Base-by-base conservation (phyloP, 148 eudicot genomes). In the Nepenthes gracilis region DNA sequence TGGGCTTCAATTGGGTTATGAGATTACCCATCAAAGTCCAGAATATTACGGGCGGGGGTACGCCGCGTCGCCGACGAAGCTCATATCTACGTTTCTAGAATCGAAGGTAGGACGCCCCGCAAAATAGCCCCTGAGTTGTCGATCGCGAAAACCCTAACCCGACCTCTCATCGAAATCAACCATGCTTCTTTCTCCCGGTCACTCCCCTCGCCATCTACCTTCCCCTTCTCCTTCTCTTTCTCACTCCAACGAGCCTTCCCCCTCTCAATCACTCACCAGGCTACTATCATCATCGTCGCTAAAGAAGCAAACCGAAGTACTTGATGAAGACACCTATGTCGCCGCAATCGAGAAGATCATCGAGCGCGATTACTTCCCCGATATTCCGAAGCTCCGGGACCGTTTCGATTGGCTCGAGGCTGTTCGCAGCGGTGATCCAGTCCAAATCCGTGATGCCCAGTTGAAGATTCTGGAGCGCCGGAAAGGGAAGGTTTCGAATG, bases 381-480 rank as follows among this genome's bases (percentile, higher is more conserved):
- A 91, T 40, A 91, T 91, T n/a, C 88, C 96, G 4, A 87, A 87
- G 83, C 96, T 91, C 57, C 76, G 93, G 0, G 96, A 91, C 53
- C 96, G 96, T 2, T 86, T 91, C 43, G 97, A 91, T 68, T 91
- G 97, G 97, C 83, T 91, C 5, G 77, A 91, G 55, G 97, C 97
- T 0, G 70, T 85, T 2, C 78, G 83, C 8, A 61, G 80, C 45
- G 70, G 85, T 7, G 97, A 91, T 11, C 97, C 97, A 12, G 69
- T 87, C 1, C 80, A 60, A 2, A 87, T 91, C 33, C 85, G 97
- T 0, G 97, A 91, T 43, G 97, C 97, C 43, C 97, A 91, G 78
- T 69, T 91, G 65, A 87, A 91, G 67, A 91, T 91, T 45, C 63
- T 87, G 14, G 97, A 91, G 47, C 87, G 97, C 12, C 83, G 96